These are phyloP conservation scores for Brasilioporus rufonigricans DNA, from an alignment of 768 basidiomycete species.

Conservation along the genomic window DNA sequence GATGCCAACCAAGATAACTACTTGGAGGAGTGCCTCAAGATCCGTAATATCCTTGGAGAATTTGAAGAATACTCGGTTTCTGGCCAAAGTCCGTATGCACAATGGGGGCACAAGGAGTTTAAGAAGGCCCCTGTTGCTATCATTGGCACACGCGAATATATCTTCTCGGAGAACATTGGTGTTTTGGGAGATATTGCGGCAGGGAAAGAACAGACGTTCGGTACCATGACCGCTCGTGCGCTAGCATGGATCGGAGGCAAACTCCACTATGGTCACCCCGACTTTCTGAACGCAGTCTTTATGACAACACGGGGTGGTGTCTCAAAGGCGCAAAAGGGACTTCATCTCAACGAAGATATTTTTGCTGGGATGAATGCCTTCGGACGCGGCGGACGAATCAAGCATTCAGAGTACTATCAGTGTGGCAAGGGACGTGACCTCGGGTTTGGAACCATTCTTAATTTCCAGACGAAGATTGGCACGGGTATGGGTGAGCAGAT, in stretches of 20 bases:
- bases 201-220: constrained; percentile 99
- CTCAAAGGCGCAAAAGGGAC: constrained; percentile 97
- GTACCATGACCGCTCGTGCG: constrained; percentile 94
- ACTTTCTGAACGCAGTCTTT: constrained; percentile 97
- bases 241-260: constrained; percentile 98
- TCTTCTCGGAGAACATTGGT: constrained; percentile 99
- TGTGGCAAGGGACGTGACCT: constrained; percentile 99
- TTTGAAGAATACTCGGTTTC: constrained; percentile 94
- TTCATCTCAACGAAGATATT: constrained; percentile 99
- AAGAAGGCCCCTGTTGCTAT: constrained; percentile 90
- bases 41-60: constrained; percentile 94
- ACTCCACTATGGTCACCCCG: constrained; percentile 97
- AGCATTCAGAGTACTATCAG: constrained; percentile 99
- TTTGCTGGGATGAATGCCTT: constrained; percentile 99
- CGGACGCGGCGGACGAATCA: constrained; percentile 97
- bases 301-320: constrained; percentile 99
- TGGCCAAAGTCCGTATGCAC: constrained; percentile 92
- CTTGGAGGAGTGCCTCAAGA: constrained; percentile 98
- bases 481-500: constrained; percentile 99
- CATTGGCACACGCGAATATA: constrained; percentile 97
- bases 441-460: constrained; percentile 97
- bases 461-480: constrained; percentile 99
- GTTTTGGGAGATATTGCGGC: constrained; percentile 98
- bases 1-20: constrained; percentile 99
- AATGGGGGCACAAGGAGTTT: constrained; percentile 95